Base-by-base conservation (phyloP, 2,329 filamentous ascomycete species). In the Colletotrichum kahawae region DNA sequence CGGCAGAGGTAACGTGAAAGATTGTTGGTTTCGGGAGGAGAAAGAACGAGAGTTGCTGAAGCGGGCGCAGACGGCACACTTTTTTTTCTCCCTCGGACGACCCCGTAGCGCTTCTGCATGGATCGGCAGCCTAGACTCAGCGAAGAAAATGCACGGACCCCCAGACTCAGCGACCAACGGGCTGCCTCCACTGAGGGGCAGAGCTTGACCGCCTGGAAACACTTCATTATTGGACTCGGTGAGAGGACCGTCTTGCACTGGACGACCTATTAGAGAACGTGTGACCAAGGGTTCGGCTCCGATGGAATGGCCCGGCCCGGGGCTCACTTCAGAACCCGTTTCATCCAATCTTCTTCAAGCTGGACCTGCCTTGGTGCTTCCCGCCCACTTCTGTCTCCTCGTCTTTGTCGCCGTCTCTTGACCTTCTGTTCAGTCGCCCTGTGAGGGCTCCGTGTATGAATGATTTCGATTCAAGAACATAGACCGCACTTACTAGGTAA, bases 111-210 rank as follows among this genome's bases (percentile, higher is more conserved):
- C 72, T 67, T 27, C 43, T 63, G 68, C 63, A 73, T 68, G 69
- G 70, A 73, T 75, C 73, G 51, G 43, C 70, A 68, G 48, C 72
- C 69, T 36, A 75, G 68, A 56, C 63, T 67, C 56, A 31, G 31
- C 29, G 43, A 51, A 43, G 36, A 65, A 27, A 27, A 65, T 29
- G 36, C 36, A 51, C 62, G 18, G 36, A 34, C 62, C 10, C 64
- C 70, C n/a, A n/a, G 34, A 34, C 59, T 60, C 12, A 24, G 51
- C 21, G 65, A 21, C 51, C 54, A 51, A 60, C 57, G 18, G 36
- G 54, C 38, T 43, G 31, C 54, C 51, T 74, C 72, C 72, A 74
- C 68, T 63, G 65, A 63, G 65, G 70, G 66, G 57, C 54, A 33
- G n/a, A 21, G 63, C 36, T 57, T 57, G 54, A 57, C 21, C 18